Evolutionary conservation across 345 rosid genomes (phyloP).

Genomic region (Geranium rotundifolium): DNA sequence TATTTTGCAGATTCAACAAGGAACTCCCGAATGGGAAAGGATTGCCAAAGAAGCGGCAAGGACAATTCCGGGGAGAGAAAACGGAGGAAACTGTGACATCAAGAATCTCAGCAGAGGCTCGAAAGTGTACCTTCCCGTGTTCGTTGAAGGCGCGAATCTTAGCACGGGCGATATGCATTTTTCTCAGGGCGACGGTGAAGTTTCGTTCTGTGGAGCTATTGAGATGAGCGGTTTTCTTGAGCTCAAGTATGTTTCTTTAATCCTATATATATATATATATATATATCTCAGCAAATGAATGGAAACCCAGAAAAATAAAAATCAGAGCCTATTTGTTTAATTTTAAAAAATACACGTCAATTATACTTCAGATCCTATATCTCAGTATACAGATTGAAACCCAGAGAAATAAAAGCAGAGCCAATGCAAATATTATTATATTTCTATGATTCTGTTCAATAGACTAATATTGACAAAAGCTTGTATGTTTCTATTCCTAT

Average conservation of each 20-base stretch:
- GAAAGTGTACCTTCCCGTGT: conserved; percentile 75
- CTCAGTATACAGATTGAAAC: too few species aligned
- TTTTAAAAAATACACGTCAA: too few species aligned
- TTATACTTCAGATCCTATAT: too few species aligned
- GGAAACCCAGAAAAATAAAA: too few species aligned
- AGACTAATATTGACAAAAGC: too few species aligned
- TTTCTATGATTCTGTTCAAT: too few species aligned
- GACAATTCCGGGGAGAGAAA: conserved; percentile 87
- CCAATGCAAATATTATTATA: too few species aligned
- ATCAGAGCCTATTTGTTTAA: too few species aligned
- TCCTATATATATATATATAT: too few species aligned
- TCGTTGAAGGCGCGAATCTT: conserved; percentile 80
- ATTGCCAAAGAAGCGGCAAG: conserved; percentile 68
- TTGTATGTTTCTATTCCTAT: too few species aligned
- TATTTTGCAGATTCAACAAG: conserved; percentile 40
- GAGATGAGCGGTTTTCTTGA: conserved; percentile 90
- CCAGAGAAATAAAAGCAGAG: too few species aligned
- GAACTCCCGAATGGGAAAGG: conserved; percentile 70
- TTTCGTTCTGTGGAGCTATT: conserved; percentile 88
- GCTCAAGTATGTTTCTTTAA: conserved; percentile 41
- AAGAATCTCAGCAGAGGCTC: conserved; percentile 86
- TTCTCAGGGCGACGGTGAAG: conserved; percentile 94
- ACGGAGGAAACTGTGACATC: conserved; percentile 94
- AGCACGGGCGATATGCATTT: conserved; percentile 96
- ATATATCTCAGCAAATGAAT: too few species aligned